Evolutionary conservation across 257 asterid genomes (phyloP).

Genomic region (Eustoma russellianum): DNA sequence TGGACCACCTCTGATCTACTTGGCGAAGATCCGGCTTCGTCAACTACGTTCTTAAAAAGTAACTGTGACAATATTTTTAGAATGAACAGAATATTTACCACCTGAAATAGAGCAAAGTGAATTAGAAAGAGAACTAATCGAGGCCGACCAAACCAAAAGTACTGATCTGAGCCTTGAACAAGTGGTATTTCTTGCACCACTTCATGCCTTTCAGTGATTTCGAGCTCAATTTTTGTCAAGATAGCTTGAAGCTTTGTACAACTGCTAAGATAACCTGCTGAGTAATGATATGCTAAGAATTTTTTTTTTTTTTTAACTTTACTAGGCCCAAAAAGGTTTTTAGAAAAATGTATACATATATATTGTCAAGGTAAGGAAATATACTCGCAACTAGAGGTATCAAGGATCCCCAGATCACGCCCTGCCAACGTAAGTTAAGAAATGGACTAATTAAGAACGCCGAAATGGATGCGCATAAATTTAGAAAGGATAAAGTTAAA

Average conservation of each 20-base stretch:
- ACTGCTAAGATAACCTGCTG: constrained; percentile 79
- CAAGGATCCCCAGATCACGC: constrained; percentile 88
- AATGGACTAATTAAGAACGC: not conserved
- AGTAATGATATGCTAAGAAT: not conserved
- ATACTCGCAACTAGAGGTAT: constrained; percentile 72
- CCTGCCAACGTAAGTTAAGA: constrained; percentile 61
- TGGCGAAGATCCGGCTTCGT: too few relatives aligned
- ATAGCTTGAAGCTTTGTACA: constrained; percentile 80
- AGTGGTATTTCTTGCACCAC: constrained; percentile 94
- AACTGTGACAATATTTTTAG: too few relatives aligned
- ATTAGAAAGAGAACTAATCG: constrained; percentile 61
- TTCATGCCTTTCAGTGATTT: constrained; percentile 73
- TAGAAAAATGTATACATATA: not conserved
- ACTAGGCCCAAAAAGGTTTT: not conserved
- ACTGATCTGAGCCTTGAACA: constrained; percentile 77
- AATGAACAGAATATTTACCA: too few relatives aligned
- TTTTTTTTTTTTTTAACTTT: too few relatives aligned
- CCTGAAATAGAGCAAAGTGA: constrained; percentile 88
- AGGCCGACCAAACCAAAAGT: constrained; percentile 84
- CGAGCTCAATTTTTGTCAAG: constrained; percentile 73
- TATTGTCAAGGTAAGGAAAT: not conserved
- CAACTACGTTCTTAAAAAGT: too few relatives aligned
- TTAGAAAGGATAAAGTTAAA: too few relatives aligned
- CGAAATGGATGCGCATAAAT: too few relatives aligned
- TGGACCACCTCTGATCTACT: too few relatives aligned